These are phyloP conservation scores for Flammula alnicola DNA, from an alignment of 1,284 basidiomycete species.

Conservation along the genomic window DNA sequence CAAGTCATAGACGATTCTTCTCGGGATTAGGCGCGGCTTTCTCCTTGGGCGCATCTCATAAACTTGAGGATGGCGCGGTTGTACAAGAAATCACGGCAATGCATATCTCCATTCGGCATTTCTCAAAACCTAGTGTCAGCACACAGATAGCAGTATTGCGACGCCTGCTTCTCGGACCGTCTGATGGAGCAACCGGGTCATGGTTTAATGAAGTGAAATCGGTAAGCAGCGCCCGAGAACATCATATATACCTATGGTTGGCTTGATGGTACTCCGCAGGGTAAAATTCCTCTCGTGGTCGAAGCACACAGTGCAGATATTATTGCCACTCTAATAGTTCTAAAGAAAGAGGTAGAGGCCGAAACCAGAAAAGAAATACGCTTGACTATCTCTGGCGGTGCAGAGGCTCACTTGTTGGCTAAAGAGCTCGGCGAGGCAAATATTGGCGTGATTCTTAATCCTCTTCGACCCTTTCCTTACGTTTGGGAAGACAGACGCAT, in stretches of 20 bases:
- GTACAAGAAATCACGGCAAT: conserved; percentile 54
- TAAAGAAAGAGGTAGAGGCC: conserved; percentile 76
- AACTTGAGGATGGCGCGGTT: conserved; percentile 69
- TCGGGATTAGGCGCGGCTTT: conserved; percentile 71
- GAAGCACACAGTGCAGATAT: conserved; percentile 73
- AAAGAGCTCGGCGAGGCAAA: conserved; percentile 71
- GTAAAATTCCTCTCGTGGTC: conserved; percentile 54
- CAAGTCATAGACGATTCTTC: conserved; percentile 58
- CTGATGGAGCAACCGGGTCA: conserved; percentile 49
- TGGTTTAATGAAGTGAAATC: conserved; percentile 58
- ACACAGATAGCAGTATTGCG: conserved; percentile 71
- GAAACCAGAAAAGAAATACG: conserved; percentile 43
- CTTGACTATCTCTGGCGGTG: conserved; percentile 69
- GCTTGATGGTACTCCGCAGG: conserved; percentile 33
- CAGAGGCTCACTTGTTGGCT: conserved; percentile 80
- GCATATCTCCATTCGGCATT: conserved; percentile 42
- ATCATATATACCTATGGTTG: not conserved
- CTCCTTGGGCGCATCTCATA: conserved; percentile 64
- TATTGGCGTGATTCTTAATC: conserved; percentile 75
- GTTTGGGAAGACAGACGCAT: conserved; percentile 68
- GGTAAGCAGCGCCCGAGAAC: conserved; percentile 37
- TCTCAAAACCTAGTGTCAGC: conserved; percentile 53
- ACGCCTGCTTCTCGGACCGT: conserved; percentile 56
- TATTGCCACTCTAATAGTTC: conserved; percentile 75
- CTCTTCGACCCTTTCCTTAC: conserved; percentile 60